Evolutionary conservation across 305 asterid genomes (phyloP), one percentile per base, ranked within the genome.

Genomic region (Solanum hybrid): DNA sequence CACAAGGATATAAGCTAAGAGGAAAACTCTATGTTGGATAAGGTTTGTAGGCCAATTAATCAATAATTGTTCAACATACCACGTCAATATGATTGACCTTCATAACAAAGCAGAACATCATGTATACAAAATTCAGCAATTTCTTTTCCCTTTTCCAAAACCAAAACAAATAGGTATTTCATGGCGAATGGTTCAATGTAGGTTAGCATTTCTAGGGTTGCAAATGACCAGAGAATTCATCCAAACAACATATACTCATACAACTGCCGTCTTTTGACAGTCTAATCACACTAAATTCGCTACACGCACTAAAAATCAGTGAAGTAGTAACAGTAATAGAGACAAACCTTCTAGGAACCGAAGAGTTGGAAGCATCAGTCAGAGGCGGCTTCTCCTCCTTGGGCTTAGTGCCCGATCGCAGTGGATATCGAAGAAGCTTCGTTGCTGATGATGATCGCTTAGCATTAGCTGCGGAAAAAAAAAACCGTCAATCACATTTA

Each of bases 381-480:
- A 93, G 90, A 10, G 95, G 95, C 56, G 94, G 96, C 89, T 94
- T 96, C 92, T 94, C 98, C 80, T 94, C 98, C 94, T 93, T 95
- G 78, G 92, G 14, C 88, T 92, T 94, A 10, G 92, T 27, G 5
- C 95, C 93, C 32, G 98, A 97, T 91, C 99, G 95, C 88, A 97
- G 97, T 73, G 99, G 99, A 89, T 97, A 97, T 12, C 99, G 92
- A 60, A 93, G 95, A 91, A 96, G 99, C 93, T 90, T 94, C 35
- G 99, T 56, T 10, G 46, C 40, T 31, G 76, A 56, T 10, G 97
- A 66, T 51, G 96, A 91, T 93, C 89, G 91, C 86, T 91, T 96
- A 85, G 87, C 91, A 79, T 89, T 69, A 73, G 40, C 91, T 89
- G 90, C 79, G 64, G 34, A 24, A 84, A 16, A 32, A 60, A 76